Evolutionary conservation across 148 eudicot species (phyloP).

Genomic region (Selenicereus undatus): DNA sequence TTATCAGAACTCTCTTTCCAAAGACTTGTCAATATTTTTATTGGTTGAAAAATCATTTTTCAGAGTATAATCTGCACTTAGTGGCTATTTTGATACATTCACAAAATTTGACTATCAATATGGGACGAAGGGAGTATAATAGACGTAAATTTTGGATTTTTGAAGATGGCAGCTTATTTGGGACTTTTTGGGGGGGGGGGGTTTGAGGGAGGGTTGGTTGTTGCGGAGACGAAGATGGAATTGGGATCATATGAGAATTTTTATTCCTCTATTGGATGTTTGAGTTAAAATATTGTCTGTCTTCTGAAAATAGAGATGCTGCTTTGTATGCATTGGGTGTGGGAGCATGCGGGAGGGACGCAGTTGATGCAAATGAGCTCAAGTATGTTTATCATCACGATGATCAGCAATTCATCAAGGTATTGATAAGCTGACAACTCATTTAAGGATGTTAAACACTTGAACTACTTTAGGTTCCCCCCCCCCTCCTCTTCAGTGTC

Average conservation of each 20-base stretch:
- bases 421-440: slow-evolving; percentile 9
- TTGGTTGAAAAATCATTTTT: too few species aligned
- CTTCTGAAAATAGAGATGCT: slow-evolving; percentile 56
- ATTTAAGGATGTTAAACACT: neutral
- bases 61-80: too few species aligned
- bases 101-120: too few species aligned
- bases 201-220: neutral
- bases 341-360: slow-evolving; percentile 84
- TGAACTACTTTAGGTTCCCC: neutral
- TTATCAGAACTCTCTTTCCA: too few species aligned
- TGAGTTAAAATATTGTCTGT: neutral
- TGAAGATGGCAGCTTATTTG: neutral
- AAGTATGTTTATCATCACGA: slow-evolving; percentile 83
- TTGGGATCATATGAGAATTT: neutral
- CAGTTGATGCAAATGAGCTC: slow-evolving; percentile 72
- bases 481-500: neutral
- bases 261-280: neutral
- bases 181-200: neutral
- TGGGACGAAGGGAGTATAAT: too few species aligned
- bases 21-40: too few species aligned
- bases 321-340: slow-evolving; percentile 88
- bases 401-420: slow-evolving; percentile 80
- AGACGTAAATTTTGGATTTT: too few species aligned
- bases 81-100: too few species aligned
- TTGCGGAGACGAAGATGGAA: neutral